Evolutionary conservation across 768 basidiomycete genomes (phyloP), one percentile per base, ranked within the genome.

Genomic region (Inosperma sp.): DNA sequence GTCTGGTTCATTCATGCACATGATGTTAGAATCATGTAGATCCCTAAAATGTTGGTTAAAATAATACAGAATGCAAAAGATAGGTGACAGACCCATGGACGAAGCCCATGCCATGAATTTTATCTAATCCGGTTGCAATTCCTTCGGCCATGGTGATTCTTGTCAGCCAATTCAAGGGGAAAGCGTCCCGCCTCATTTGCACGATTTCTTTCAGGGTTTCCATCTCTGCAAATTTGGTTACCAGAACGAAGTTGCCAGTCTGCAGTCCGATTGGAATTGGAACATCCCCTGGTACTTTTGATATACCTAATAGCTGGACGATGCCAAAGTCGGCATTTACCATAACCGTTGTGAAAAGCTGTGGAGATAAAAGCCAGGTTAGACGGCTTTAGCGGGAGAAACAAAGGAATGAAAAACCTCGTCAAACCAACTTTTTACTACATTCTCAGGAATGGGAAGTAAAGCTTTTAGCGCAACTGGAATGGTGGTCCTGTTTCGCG

Each of bases 321-420:
- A 37, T 37, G 36, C 36, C 36, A 37, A 37, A 37, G 36, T 37
- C 36, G 36, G 17, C 36, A 37, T 37, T 37, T 37, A 37, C 36
- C 36, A 37, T 37, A 37, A 19, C 36, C 8, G 36, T 37, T 37
- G 36, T 37, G 36, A 5, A 8, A 21, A 37, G 36, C 36, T 37
- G 36, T 21, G 12, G 9, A 19, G 2, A 36, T 8, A 36, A 36
- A 37, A 37, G 36, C 16, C 9, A 22, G 17, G 36, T 37, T 37
- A 37, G 36, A 37, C 2, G 23, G 14, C 17, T 14, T 37, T 22
- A 17, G 36, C 36, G 19, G 17, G 36, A 37, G 36, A 37, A 19
- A 37, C 36, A 37, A 37, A 37, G 7, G 36, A 37, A 21, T 12
- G n/a, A 19, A 37, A 37, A 19, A 37, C 36, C 36, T 37, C 36